These are phyloP conservation scores for Coemansia sp. DNA, from an alignment of 192 early-diverging fungal genomes.

Conservation along the genomic window DNA sequence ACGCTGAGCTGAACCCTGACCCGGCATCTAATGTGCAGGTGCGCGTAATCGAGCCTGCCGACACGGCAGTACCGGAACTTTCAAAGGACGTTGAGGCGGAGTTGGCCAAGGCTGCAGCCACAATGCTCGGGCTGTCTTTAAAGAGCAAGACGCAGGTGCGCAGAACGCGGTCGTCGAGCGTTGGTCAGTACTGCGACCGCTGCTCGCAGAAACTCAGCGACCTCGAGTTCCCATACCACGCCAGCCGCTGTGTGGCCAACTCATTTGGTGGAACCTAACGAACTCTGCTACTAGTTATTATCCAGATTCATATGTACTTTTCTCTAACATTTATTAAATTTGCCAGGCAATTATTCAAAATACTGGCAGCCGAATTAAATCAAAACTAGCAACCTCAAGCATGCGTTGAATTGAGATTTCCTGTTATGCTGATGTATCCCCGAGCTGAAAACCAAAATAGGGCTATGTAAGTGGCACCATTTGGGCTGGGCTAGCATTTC, in stretches of 20 bases:
- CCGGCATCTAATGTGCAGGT: background rate
- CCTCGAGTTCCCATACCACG: background rate
- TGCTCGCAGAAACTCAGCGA: background rate
- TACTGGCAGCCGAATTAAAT: background rate
- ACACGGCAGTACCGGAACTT: background rate
- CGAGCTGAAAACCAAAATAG: background rate
- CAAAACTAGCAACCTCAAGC: background rate
- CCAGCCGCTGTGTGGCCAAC: background rate
- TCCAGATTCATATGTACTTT: background rate
- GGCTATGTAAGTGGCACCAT: background rate
- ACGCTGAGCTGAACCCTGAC: background rate
- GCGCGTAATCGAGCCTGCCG: background rate
- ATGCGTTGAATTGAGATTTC: background rate
- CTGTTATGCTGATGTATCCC: background rate
- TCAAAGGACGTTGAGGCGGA: background rate
- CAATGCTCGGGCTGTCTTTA: background rate
- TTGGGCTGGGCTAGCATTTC: background rate
- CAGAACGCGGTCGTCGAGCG: background rate
- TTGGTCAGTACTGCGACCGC: background rate
- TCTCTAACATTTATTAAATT: background rate
- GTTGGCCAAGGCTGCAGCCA: background rate
- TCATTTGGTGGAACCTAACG: background rate
- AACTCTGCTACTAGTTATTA: background rate
- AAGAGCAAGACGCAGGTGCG: background rate
- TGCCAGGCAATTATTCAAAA: background rate